phyloP scores from a whole-genome alignment of 805 yeast species.

The Debaryomyces maramus region DNA sequence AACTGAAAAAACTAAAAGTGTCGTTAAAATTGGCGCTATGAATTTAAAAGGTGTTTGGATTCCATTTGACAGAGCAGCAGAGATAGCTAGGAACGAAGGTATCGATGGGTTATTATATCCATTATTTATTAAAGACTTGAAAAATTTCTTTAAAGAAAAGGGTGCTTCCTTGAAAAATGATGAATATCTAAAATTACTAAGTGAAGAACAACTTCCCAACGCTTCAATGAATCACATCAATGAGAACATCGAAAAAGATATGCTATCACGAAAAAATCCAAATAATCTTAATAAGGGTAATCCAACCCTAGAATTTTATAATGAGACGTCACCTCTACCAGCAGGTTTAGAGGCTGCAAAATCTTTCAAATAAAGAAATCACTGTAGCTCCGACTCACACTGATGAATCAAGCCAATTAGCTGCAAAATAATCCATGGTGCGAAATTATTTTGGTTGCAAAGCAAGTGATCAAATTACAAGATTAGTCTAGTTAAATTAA shows the following conservation, averaged over 20 bases:
- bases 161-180: conserved; percentile 25
- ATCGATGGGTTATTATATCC: conserved; percentile 32
- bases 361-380: no score
- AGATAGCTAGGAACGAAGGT: conserved; percentile 42
- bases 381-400: no score
- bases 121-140: conserved; percentile 32
- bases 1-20: conserved; percentile 29
- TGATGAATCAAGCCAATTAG: no score
- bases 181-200: conserved; percentile 2
- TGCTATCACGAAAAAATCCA: neutral
- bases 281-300: neutral
- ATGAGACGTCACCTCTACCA: neutral
- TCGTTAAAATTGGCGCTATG: conserved; percentile 40
- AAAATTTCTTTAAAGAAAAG: conserved; percentile 22
- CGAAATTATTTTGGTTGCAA: no score
- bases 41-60: conserved; percentile 44
- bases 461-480: no score
- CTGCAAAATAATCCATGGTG: no score
- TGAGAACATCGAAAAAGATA: neutral
- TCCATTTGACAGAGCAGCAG: conserved; percentile 39
- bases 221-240: no score
- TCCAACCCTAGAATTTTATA: neutral
- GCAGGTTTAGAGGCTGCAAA: no score
- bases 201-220: neutral
- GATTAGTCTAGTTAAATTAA: no score